Evolutionary conservation across 2,329 filamentous ascomycete species (phyloP).

Genomic region (Alternaria triticimaculans): DNA sequence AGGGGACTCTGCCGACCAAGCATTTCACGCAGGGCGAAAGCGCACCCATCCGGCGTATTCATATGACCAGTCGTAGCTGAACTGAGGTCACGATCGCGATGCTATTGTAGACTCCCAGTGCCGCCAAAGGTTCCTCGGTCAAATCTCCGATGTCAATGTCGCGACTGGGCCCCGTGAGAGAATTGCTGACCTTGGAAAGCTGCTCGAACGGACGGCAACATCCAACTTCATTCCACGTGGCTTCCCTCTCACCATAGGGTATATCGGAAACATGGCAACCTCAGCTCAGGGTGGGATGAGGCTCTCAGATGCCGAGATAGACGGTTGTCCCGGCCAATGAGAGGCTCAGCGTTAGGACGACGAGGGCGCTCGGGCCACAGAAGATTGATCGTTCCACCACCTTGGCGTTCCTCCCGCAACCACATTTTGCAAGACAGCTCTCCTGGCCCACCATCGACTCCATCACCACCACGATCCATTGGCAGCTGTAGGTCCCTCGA

Average conservation of each 20-base stretch:
- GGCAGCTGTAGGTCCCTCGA: conserved; percentile 45
- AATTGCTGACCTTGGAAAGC: background rate
- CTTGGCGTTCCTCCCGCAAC: conserved; percentile 23
- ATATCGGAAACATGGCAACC: background rate
- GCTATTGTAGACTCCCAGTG: background rate
- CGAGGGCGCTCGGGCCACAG: conserved; percentile 3
- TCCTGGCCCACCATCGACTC: conserved; percentile 35
- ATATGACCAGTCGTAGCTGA: background rate
- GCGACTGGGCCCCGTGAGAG: background rate
- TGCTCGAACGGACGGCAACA: background rate
- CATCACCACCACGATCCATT: conserved; percentile 48
- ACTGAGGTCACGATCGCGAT: background rate
- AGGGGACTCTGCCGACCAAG: background rate
- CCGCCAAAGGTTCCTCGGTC: background rate
- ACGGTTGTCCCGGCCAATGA: background rate
- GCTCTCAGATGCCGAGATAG: background rate
- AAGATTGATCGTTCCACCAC: conserved; percentile 16
- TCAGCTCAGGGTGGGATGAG: background rate
- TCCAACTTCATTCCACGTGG: background rate
- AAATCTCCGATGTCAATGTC: background rate
- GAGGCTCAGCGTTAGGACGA: background rate
- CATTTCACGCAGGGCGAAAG: background rate
- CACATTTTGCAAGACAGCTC: conserved; percentile 28
- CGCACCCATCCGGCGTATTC: background rate
- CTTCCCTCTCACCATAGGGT: background rate